Evolutionary conservation across 2,329 filamentous ascomycete genomes (phyloP).

Genomic region (Beauveria bassiana): DNA sequence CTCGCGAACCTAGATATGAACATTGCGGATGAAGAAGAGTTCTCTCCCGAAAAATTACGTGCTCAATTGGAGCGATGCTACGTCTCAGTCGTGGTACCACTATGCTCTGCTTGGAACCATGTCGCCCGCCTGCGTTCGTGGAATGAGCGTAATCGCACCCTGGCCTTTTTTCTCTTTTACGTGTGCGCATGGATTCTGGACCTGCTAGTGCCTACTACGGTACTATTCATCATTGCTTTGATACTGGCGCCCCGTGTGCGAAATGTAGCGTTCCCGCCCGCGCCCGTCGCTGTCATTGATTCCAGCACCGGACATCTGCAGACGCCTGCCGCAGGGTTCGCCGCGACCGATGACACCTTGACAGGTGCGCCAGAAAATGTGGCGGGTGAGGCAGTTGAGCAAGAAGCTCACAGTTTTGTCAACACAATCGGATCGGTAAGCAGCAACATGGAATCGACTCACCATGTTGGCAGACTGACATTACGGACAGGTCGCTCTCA

Average conservation of each 20-base stretch:
- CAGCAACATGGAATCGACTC: no score
- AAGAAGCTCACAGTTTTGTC: conserved; percentile 71
- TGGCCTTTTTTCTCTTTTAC: conserved; percentile 45
- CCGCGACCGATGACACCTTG: conserved; percentile 64
- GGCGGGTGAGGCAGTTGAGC: conserved; percentile 70
- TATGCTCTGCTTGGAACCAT: conserved; percentile 60
- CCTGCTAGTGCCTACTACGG: conserved; percentile 52
- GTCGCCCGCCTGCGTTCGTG: conserved; percentile 67
- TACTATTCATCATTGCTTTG: conserved; percentile 49
- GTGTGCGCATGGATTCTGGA: conserved; percentile 60
- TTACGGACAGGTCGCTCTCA: conserved; percentile 50
- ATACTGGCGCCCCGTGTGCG: conserved; percentile 56
- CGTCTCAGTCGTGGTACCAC: conserved; percentile 61
- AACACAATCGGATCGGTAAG: conserved; percentile 43
- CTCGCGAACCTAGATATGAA: conserved; percentile 71
- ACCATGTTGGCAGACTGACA: no score
- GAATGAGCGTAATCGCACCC: conserved; percentile 61
- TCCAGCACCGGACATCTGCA: conserved; percentile 60
- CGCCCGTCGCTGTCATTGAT: conserved; percentile 63
- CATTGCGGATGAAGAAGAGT: conserved; percentile 70
- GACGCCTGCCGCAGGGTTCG: conserved; percentile 63
- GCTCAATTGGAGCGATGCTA: conserved; percentile 69
- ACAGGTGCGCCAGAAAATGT: conserved; percentile 73
- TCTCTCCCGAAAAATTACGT: conserved; percentile 73
- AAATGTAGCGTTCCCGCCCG: conserved; percentile 60